phyloP scores from a whole-genome alignment of 495 filamentous ascomycete species.

The Podospora anserina region DNA sequence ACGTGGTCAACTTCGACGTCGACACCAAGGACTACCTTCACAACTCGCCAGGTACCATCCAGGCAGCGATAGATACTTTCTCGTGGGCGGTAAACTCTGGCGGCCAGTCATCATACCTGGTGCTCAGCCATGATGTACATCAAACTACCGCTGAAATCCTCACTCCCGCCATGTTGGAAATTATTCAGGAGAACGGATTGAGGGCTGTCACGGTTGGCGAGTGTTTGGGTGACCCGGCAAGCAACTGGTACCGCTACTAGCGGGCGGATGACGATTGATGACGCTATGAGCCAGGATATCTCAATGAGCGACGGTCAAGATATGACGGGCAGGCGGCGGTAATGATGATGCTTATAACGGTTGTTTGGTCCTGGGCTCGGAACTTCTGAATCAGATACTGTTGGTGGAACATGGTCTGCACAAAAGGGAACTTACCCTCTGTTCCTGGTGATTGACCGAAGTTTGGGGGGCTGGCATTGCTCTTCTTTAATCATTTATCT shows the following conservation, averaged over 20 bases:
- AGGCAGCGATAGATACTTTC: constrained; percentile 28
- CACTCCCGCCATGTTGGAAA: constrained; percentile 33
- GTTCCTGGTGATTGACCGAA: background rate
- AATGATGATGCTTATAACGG: background rate
- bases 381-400: background rate
- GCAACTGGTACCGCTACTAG: constrained; percentile 57
- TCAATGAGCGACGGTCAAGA: background rate
- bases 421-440: background rate
- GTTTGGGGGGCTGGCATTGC: background rate
- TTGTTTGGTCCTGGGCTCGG: background rate
- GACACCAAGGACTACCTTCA: constrained; percentile 44
- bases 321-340: background rate
- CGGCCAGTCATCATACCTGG: constrained; percentile 26
- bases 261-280: background rate
- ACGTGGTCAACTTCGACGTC: constrained; percentile 43
- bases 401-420: background rate
- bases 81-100: constrained; percentile 22
- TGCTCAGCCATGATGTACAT: constrained; percentile 41
- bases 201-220: constrained; percentile 55
- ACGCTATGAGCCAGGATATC: background rate
- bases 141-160: constrained; percentile 34
- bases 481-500: constrained; percentile 1
- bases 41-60: constrained; percentile 22
- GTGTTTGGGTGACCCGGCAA: constrained; percentile 55
- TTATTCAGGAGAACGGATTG: constrained; percentile 28